Evolutionary conservation across 2,329 filamentous ascomycete species (phyloP).

Genomic region (Nigrospora osmanthi): DNA sequence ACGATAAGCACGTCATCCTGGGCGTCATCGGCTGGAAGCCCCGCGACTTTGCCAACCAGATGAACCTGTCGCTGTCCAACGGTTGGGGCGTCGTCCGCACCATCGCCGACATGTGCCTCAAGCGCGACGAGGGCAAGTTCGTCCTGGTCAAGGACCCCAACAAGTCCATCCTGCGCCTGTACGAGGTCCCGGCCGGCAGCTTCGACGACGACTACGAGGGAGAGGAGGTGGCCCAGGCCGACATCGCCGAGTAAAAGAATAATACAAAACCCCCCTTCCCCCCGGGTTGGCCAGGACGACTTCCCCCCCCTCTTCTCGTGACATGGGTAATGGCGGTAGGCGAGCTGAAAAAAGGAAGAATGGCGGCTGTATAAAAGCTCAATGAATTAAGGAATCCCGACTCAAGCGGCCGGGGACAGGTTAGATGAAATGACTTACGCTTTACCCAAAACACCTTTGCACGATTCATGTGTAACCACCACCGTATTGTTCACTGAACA

Average conservation of each 20-base stretch:
- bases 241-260: conserved; percentile 12
- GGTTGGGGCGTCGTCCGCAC: conserved; percentile 99
- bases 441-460: too few species aligned
- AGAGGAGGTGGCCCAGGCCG: conserved; percentile 47
- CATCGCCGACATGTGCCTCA: conserved; percentile 88
- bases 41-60: conserved; percentile 90
- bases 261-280: too few species aligned
- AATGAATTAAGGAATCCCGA: too few species aligned
- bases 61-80: conserved; percentile 95
- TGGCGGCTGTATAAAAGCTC: too few species aligned
- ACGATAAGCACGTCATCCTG: conserved; percentile 89
- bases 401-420: too few species aligned
- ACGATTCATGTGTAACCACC: too few species aligned
- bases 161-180: conserved; percentile 88
- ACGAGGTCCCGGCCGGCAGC: conserved; percentile 79
- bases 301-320: too few species aligned
- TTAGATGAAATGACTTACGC: too few species aligned
- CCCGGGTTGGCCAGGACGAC: too few species aligned
- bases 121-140: conserved; percentile 72
- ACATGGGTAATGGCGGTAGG: too few species aligned
- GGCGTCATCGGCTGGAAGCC: conserved; percentile 98
- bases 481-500: too few species aligned
- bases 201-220: conserved; percentile 88
- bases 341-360: too few species aligned
- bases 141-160: conserved; percentile 87